Conservation (phyloP, 73 alveolate species). For the Tetrahymena borealis region DNA sequence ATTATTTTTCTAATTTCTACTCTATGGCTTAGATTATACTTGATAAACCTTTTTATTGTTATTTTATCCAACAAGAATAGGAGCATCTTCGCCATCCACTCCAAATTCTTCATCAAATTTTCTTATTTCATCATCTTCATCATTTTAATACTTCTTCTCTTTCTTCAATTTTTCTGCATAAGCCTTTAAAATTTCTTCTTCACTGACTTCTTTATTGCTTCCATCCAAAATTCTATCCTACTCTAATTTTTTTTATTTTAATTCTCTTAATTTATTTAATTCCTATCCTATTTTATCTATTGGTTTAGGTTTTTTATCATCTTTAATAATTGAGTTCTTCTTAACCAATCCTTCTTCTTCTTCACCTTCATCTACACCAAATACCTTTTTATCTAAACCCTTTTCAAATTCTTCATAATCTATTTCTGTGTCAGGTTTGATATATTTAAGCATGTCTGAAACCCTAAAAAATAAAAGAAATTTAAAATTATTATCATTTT, state of each 20-base stretch:
- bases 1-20: background rate
- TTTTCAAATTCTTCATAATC: background rate
- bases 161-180: background rate
- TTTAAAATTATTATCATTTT: too few relatives aligned
- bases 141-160: background rate
- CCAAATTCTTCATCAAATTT: background rate
- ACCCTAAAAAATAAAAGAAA: background rate
- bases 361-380: background rate
- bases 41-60: background rate
- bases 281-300: background rate
- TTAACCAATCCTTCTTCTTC: background rate
- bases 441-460: background rate
- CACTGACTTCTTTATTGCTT: background rate
- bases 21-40: background rate
- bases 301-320: background rate
- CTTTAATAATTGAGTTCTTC: background rate
- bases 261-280: background rate
- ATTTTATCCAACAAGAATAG: background rate
- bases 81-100: background rate
- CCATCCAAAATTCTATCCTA: background rate
- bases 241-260: background rate
- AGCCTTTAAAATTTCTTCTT: background rate
- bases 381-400: background rate
- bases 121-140: background rate
- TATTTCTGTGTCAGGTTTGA: background rate